These are phyloP conservation scores for Emmonsia crescens DNA, from an alignment of 2,329 filamentous ascomycete genomes.

Conservation along the genomic window DNA sequence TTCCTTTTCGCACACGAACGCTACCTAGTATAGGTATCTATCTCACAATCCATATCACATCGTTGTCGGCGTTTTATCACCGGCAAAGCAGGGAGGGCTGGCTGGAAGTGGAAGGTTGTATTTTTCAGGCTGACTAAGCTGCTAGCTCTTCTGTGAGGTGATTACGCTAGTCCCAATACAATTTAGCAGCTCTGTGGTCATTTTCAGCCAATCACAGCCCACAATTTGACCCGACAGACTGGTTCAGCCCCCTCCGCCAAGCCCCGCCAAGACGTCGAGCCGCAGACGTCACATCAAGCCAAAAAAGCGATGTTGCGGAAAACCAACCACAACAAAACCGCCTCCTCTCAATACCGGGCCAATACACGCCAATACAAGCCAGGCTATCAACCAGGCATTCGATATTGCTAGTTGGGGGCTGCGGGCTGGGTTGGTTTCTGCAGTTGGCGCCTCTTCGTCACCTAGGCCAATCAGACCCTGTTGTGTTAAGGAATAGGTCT, in stretches of 20 bases:
- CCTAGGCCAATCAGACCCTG: background rate
- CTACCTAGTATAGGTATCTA: no score
- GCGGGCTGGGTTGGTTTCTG: background rate
- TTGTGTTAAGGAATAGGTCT: background rate
- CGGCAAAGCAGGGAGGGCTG: no score
- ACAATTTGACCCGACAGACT: background rate
- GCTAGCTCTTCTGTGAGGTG: background rate
- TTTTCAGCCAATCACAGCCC: background rate
- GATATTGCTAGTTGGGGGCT: background rate
- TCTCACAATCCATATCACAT: background rate
- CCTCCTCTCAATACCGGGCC: background rate
- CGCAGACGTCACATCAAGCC: background rate
- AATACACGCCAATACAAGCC: background rate
- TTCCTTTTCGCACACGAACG: background rate
- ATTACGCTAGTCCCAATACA: background rate
- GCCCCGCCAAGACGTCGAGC: background rate
- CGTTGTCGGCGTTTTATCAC: no score
- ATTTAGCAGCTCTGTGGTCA: background rate
- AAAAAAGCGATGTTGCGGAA: background rate
- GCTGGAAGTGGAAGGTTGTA: no score
- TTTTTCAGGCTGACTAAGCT: background rate
- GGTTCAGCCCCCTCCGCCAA: background rate
- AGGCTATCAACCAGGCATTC: background rate
- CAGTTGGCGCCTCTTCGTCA: background rate
- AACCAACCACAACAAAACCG: background rate